Evolutionary conservation across 352 stramenopile genomes (phyloP).

Genomic region (Phytophthora sp.): DNA sequence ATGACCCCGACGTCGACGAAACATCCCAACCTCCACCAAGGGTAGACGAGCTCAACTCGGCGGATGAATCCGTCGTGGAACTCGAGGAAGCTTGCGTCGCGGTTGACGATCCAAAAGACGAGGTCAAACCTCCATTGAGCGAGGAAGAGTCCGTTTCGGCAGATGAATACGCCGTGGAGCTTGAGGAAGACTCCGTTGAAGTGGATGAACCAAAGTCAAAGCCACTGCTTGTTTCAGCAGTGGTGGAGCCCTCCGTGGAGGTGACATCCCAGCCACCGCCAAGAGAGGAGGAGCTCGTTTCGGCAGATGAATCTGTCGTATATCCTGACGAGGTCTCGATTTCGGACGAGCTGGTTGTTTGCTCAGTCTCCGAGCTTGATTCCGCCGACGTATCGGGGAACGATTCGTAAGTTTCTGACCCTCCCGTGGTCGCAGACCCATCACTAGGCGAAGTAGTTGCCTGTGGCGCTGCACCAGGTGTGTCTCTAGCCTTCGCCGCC

Average conservation of each 20-base stretch:
- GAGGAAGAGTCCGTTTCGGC: background rate
- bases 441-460: background rate
- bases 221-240: background rate
- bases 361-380: slow-evolving; percentile 11
- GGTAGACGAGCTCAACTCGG: slow-evolving; percentile 8
- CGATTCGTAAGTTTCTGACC: slow-evolving; percentile 6
- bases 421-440: background rate
- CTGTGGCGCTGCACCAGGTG: slow-evolving; percentile 5
- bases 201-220: background rate
- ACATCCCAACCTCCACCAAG: slow-evolving; percentile 11
- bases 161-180: background rate
- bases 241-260: background rate
- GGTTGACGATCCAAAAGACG: background rate
- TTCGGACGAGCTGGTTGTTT: slow-evolving; percentile 7
- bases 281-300: slow-evolving; percentile 13
- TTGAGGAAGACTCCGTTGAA: background rate
- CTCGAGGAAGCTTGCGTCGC: slow-evolving; percentile 7
- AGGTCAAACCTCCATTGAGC: background rate
- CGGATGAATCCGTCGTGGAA: slow-evolving; percentile 3
- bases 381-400: slow-evolving; percentile 4
- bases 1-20: slow-evolving; percentile 3
- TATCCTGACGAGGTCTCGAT: slow-evolving; percentile 1
- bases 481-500: slow-evolving; percentile 30
- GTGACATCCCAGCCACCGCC: background rate
- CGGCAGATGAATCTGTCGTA: slow-evolving; percentile 1